Evolutionary conservation across 2,329 filamentous ascomycete species (phyloP), one percentile per base, ranked within the genome.

Genomic region (Leptographium galeiforme): DNA sequence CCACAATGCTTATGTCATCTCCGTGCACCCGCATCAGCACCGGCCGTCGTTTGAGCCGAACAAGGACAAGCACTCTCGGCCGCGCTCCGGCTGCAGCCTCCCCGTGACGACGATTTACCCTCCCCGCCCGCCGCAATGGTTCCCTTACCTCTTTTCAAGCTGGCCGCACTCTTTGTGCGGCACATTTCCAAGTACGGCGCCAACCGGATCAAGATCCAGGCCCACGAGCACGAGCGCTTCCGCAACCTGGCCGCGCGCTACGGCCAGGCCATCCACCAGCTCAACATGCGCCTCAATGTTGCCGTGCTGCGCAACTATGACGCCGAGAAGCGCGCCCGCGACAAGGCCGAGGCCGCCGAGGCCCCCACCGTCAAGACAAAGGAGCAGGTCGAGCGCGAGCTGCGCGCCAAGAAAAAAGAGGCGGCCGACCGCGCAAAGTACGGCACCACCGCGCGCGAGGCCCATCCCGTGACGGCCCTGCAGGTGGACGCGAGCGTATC

Each of bases 111-210:
- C 34, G 2, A 36, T 36, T 50, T n/a, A n/a, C 16, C 19, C 32
- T 7, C n/a, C 14, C 38, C 44, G 13, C 33, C 4, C 33, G 25
- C 16, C 48, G 61, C 57, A 52, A 84, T 85, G 81, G 81, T 84
- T 46, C 74, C 80, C 53, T 70, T 85, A 41, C 81, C 81, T 19
- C 70, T 85, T 18, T 85, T 85, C 68, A 85, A 85, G 69, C 77
- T 84, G 59, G 81, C 75, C 25, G 67, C 80, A 53, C 72, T 84
- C 48, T 81, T 84, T 59, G 71, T 84, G 62, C 75, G 79, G 60
- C 81, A 84, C 63, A 68, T 84, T 52, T 84, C 81, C 53, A 84
- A 84, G 68, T 84, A 84, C 72, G 81, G 81, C 63, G 81, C 81
- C 53, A 84, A 84, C 63, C 79, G 70, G 58, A 84, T 84, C 62